Base-by-base conservation (phyloP, 345 rosid genomes). In the Gossypium anomalum region DNA sequence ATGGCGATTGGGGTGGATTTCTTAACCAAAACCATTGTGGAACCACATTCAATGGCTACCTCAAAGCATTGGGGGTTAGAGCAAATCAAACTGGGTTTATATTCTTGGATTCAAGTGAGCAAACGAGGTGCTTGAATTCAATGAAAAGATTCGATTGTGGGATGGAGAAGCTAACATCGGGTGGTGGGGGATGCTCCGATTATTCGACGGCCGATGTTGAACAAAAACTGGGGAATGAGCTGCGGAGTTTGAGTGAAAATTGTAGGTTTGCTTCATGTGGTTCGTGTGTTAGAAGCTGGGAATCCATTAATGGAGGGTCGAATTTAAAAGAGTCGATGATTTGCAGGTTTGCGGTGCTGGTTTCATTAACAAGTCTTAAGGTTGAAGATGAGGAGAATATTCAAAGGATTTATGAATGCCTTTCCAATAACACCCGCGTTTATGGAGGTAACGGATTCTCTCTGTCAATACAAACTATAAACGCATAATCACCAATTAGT, bases 1-100 rank as follows among this genome's bases (percentile, higher is more conserved):
- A 16, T 47, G 80, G 84, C 71, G 80, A 79, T 29, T 84, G 88
- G 90, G 83, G 86, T 11, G 84, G 85, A 3, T 80, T 85, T 72
- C 80, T 83, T 23, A 22, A 52, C 55, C 22, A 55, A 68, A 77
- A 66, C 27, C 82, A 83, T 72, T 82, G 86, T 66, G 80, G 73
- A 56, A 74, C 72, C 56, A 80, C 70, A 53, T 79, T 83, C 67
- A 48, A 41, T 6, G 51, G 72, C 22, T 85, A 83, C 64, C 81
- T 87, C 48, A 51, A 67, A 19, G 82, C 80, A 7, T 71, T 85
- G 34, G 84, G 83, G 15, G 15, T 0, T 20, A 78, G 80, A 20
- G 82, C 86, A 8, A 82, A 82, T 74, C 72, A 6, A 51, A 85
- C 87, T 5, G 86, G 86, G 47, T 43, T 70, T 1, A 66, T 85